These are phyloP conservation scores for Lachancea mirantina DNA, from an alignment of 805 yeast species.

Conservation along the genomic window DNA sequence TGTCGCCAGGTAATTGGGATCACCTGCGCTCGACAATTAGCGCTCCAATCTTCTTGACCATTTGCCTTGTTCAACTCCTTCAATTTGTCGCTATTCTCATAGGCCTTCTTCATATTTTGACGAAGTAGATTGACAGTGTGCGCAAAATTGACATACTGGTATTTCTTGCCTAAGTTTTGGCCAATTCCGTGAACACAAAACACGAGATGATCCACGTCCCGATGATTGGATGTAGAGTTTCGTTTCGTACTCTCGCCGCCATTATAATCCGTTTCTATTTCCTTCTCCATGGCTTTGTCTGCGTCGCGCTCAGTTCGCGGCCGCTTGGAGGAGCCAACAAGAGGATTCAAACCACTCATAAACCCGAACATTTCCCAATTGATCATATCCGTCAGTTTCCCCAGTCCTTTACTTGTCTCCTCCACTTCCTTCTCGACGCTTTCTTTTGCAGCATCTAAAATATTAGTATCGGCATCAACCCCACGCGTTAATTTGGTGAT, in stretches of 20 bases:
- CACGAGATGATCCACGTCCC: conserved; percentile 51
- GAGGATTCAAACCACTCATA: conserved; percentile 7
- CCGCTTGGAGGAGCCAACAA: conserved; percentile 1
- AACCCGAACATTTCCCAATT: conserved; percentile 18
- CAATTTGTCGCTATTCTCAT: conserved; percentile 36
- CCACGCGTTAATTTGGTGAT: conserved; percentile 49
- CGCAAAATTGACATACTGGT: conserved; percentile 78
- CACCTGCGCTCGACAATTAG: conserved; percentile 65
- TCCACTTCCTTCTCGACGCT: conserved; percentile 27
- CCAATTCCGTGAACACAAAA: conserved; percentile 96
- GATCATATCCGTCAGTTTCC: conserved; percentile 18
- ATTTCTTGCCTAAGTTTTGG: conserved; percentile 70
- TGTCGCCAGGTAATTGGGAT: conserved; percentile 92
- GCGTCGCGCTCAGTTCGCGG: too few relatives aligned
- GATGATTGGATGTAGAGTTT: conserved; percentile 32
- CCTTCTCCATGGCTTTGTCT: conserved; percentile 34
- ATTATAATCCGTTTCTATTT: conserved; percentile 46
- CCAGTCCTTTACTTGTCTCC: conserved; percentile 13
- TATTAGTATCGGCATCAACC: conserved; percentile 19
- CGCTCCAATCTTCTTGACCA: conserved; percentile 35
- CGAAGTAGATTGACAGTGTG: conserved; percentile 71
- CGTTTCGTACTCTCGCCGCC: conserved; percentile 40
- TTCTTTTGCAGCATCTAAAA: conserved; percentile 20
- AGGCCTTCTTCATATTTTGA: conserved; percentile 46
- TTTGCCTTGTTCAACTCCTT: conserved; percentile 38